Conservation (phyloP, 441 rosid species). For the Isatis lusitanica region DNA sequence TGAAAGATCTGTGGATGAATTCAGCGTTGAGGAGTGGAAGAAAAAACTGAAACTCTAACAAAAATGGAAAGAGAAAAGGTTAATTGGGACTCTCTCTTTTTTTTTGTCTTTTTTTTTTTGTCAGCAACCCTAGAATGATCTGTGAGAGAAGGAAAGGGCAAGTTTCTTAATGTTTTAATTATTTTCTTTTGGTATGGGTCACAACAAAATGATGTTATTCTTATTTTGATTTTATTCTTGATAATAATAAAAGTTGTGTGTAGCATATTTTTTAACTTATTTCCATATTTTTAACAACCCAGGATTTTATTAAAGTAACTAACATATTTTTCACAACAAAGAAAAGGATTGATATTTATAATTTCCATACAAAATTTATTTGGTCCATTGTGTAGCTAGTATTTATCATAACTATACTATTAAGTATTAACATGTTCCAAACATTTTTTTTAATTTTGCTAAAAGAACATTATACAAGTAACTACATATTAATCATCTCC, state of each 20-base stretch:
- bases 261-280: constrained; percentile 6
- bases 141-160: constrained; percentile 30
- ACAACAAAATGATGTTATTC: constrained; percentile 18
- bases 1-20: not conserved
- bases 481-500: not conserved
- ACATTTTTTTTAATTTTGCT: not conserved
- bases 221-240: not conserved
- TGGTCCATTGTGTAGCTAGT: not conserved
- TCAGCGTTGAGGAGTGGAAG: not conserved
- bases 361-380: not conserved
- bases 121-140: constrained; percentile 43
- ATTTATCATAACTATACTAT: not conserved
- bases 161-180: not conserved
- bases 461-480: not conserved
- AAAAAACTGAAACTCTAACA: not conserved
- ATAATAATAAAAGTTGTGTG: not conserved
- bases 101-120: not conserved
- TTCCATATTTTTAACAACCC: constrained; percentile 10
- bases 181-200: constrained; percentile 22
- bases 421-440: not conserved
- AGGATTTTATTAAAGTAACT: not conserved
- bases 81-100: not conserved
- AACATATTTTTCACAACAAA: not conserved
- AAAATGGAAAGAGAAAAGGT: constrained; percentile 24
- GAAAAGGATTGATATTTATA: not conserved